These are phyloP conservation scores for Alternaria triticina DNA, from an alignment of 2,329 filamentous ascomycete species.

Conservation along the genomic window DNA sequence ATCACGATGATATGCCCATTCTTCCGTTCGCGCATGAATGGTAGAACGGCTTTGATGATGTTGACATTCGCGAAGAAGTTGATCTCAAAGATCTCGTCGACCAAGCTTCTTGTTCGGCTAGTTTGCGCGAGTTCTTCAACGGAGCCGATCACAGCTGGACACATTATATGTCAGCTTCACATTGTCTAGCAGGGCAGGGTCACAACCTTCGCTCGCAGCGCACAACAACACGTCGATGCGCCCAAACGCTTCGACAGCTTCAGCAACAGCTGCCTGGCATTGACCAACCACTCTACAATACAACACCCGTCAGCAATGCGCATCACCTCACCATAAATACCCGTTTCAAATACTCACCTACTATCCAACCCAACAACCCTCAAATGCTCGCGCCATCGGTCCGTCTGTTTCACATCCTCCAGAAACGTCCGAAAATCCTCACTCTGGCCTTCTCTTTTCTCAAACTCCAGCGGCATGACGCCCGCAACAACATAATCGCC, in stretches of 20 bases:
- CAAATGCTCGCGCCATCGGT: conserved; percentile 83
- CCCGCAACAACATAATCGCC: conserved; percentile 91
- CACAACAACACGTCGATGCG: conserved; percentile 89
- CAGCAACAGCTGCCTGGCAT: conserved; percentile 85
- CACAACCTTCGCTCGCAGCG: conserved; percentile 80
- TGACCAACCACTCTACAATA: conserved; percentile 64
- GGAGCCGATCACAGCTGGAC: conserved; percentile 79
- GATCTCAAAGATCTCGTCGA: conserved; percentile 89
- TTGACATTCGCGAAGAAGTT: conserved; percentile 97
- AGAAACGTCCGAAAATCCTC: conserved; percentile 82
- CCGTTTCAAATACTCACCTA: conserved; percentile 42
- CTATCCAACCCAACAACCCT: conserved; percentile 66
- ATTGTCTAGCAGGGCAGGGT: neutral
- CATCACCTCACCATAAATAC: conserved; percentile 13
- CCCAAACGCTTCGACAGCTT: conserved; percentile 83
- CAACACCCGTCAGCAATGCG: neutral
- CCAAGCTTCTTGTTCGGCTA: conserved; percentile 74
- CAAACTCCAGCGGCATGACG: conserved; percentile 77
- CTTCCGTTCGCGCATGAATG: conserved; percentile 77
- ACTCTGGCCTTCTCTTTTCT: conserved; percentile 70
- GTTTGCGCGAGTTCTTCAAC: conserved; percentile 87
- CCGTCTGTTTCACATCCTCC: conserved; percentile 69
- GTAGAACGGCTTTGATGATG: conserved; percentile 87
- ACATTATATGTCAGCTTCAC: neutral
- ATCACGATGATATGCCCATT: conserved; percentile 90